These are phyloP conservation scores for Amoebophrya sp. DNA, from an alignment of 169 alveolate species.

Conservation along the genomic window DNA sequence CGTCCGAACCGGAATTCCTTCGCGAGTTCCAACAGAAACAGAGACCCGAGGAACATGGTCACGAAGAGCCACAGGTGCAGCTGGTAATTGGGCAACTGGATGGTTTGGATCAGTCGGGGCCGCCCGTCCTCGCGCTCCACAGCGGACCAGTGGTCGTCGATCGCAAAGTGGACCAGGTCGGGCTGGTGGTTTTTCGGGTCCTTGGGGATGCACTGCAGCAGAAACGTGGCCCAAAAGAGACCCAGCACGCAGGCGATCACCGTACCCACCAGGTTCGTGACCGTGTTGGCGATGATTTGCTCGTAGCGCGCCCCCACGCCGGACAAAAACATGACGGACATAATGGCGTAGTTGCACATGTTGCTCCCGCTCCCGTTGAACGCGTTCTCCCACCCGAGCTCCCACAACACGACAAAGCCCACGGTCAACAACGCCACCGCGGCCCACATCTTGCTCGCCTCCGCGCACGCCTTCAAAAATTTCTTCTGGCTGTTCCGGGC, in stretches of 20 bases:
- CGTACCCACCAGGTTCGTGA: not conserved
- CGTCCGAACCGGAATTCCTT: no score
- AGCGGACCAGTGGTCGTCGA: not conserved
- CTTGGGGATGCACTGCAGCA: not conserved
- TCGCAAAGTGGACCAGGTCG: not conserved
- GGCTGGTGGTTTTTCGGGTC: not conserved
- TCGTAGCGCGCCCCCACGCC: not conserved
- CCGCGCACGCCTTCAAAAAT: not conserved
- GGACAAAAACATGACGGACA: not conserved
- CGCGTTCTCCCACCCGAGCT: not conserved
- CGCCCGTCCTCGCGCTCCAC: not conserved
- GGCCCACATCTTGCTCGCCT: not conserved
- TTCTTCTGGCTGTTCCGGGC: not conserved
- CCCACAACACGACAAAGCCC: not conserved
- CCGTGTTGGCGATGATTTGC: not conserved
- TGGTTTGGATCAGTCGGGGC: no score
- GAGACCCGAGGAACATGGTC: not conserved
- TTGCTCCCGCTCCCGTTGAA: not conserved
- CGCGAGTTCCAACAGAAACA: not conserved
- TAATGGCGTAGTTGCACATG: conserved; percentile 4
- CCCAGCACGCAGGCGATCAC: not conserved
- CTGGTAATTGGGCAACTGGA: not conserved
- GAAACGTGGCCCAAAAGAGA: not conserved
- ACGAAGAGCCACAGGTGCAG: not conserved
- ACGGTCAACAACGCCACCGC: not conserved